These are phyloP conservation scores for Irpex rosettiformis DNA, from an alignment of 1,284 basidiomycete species.

Conservation along the genomic window DNA sequence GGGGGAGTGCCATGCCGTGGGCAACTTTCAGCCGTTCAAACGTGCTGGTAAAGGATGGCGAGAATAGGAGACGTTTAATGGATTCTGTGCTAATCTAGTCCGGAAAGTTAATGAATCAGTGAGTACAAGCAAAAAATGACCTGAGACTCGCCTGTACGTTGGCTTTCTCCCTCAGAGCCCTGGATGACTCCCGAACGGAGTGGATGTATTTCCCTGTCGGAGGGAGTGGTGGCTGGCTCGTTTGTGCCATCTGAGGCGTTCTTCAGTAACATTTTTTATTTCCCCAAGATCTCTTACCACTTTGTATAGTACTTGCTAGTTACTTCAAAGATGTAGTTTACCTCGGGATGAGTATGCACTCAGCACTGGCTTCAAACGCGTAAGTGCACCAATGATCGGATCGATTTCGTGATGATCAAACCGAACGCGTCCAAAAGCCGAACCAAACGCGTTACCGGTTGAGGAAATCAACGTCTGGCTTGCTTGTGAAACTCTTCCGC, in stretches of 20 bases:
- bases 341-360: too few species aligned
- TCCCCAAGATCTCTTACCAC: background rate
- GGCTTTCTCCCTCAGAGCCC: slow-evolving; percentile 38
- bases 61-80: slow-evolving; percentile 60
- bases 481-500: background rate
- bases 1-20: slow-evolving; percentile 72
- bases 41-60: slow-evolving; percentile 58
- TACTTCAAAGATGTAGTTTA: too few species aligned
- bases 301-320: background rate
- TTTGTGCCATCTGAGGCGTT: background rate
- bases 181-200: slow-evolving; percentile 50
- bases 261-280: too few species aligned
- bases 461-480: background rate
- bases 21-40: slow-evolving; percentile 58
- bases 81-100: slow-evolving; percentile 50
- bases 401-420: background rate
- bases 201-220: slow-evolving; percentile 42
- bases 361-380: too few species aligned
- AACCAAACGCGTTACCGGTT: background rate
- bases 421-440: background rate
- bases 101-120: background rate
- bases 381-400: background rate
- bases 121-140: too few species aligned
- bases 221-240: slow-evolving; percentile 32
- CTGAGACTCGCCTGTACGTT: slow-evolving; percentile 30